Base-by-base conservation (phyloP, 2,329 filamentous ascomycete species). In the Seiridium unicorne region DNA sequence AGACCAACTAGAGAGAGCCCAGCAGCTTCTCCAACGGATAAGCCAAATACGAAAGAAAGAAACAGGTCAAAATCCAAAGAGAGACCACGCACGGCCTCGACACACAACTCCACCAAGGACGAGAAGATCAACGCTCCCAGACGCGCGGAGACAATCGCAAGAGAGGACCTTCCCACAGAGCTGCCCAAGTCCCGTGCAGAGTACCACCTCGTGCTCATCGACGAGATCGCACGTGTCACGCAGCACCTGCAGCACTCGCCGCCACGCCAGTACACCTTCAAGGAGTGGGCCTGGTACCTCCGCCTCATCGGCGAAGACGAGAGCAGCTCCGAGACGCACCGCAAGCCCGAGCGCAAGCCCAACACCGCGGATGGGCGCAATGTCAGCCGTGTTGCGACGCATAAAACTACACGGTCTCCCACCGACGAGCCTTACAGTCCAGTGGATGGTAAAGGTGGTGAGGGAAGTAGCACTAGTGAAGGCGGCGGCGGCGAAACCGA, bases 251-350 rank as follows among this genome's bases (percentile, higher is more conserved):
- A 84, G 18, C 73, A 78, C 49, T 74, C 80, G 4, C 81, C 84
- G 2, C 79, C 82, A 0, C 87, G 87, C 59, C 83, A 81, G 58
- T 97, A 97, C 71, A 81, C 79, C 0, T 97, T 93, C 51, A 87
- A 93, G 65, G 89, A 96, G 70, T 96, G 93, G 93, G 89, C 90
- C 0, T 91, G 91, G 78, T 95, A 92, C 66, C 88, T 93, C 6
- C 84, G 85, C 31, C 80, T 97, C 38, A 90, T 96, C n/a, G 85
- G 85, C 51, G 84, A 88, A 68, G 84, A 88, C 69, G 85, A 88
- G 68, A 75, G 74, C 58, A 77, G 77, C 63, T 74, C 82, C 2
- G 72, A 76, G 5, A 81, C 74, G 18, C 85, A 88, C 67, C 71
- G 78, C n/a, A 78, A 75, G 44, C 67, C 70, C 1, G 55, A 60